Percentiles rank a stretch among this genome's conserved stretches.
phyloP scores from a whole-genome alignment of 2,329 filamentous ascomycete genomes.

The Neonectria coccinea region DNA sequence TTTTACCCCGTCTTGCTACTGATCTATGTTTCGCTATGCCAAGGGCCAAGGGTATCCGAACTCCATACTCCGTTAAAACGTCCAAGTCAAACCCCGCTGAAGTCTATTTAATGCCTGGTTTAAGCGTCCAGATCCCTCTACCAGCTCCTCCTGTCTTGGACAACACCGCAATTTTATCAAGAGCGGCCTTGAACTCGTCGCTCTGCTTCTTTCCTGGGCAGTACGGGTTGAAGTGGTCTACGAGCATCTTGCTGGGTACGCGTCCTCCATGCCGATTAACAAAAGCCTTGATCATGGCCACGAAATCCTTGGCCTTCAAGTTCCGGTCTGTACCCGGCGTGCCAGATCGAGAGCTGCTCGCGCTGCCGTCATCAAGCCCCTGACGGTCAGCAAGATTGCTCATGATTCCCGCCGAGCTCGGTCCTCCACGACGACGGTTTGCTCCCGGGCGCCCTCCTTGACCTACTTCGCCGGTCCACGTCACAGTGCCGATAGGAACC shows the following conservation, averaged over 20 bases:
- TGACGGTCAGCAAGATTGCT: slow-evolving; percentile 70
- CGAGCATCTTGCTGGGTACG: slow-evolving; percentile 84
- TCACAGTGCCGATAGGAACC: slow-evolving; percentile 85
- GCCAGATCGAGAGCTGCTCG: slow-evolving; percentile 59
- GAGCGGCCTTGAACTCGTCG: slow-evolving; percentile 83
- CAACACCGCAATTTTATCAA: slow-evolving; percentile 80
- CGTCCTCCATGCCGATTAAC: slow-evolving; percentile 81
- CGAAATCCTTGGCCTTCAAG: slow-evolving; percentile 71
- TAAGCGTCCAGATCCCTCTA: slow-evolving; percentile 66
- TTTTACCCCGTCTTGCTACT: neutral
- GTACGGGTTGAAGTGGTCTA: slow-evolving; percentile 89
- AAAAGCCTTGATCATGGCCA: slow-evolving; percentile 80
- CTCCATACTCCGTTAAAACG: slow-evolving; percentile 25
- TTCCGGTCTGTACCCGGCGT: slow-evolving; percentile 56
- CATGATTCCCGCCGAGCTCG: slow-evolving; percentile 66
- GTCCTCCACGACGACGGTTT: slow-evolving; percentile 63
- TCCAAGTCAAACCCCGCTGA: slow-evolving; percentile 6
- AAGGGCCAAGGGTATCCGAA: slow-evolving; percentile 26
- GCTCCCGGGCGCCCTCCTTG: slow-evolving; percentile 77
- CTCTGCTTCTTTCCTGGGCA: slow-evolving; percentile 75
- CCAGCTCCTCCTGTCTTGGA: slow-evolving; percentile 68
- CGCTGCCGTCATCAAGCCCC: slow-evolving; percentile 58
- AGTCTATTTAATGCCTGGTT: slow-evolving; percentile 47
- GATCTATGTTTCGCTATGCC: neutral
- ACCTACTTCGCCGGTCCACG: slow-evolving; percentile 91